Conservation (phyloP, 352 stramenopile species). For the Phytophthora tentaculata region DNA sequence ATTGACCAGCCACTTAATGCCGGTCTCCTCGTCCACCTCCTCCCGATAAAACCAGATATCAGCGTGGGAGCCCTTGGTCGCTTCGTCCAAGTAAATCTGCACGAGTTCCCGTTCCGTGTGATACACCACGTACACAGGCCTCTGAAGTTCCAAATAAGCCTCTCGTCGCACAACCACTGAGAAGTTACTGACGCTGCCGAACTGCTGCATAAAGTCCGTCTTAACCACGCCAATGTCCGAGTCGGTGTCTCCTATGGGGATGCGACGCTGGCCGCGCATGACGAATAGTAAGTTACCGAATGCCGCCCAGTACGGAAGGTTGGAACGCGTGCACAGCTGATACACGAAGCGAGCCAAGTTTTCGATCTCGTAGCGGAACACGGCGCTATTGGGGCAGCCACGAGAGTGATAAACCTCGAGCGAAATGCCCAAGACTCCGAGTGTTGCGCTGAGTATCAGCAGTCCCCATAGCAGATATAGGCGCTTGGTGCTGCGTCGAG, state of each 20-base stretch:
- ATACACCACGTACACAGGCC: conserved; percentile 60
- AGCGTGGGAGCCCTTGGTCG: conserved; percentile 60
- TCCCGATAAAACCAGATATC: conserved; percentile 85
- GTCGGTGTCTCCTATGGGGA: conserved; percentile 80
- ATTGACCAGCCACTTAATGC: conserved; percentile 66
- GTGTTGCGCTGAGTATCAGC: conserved; percentile 37
- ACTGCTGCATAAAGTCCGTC: conserved; percentile 53
- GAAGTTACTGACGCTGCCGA: conserved; percentile 63
- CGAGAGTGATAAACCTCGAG: conserved; percentile 70
- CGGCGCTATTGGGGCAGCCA: conserved; percentile 65
- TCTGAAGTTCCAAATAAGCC: conserved; percentile 53
- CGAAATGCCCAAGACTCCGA: conserved; percentile 46
- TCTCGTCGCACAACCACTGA: conserved; percentile 50
- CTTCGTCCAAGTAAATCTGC: conserved; percentile 67
- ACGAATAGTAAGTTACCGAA: conserved; percentile 85
- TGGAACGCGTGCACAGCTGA: conserved; percentile 51
- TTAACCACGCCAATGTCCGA: conserved; percentile 81
- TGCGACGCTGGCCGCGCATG: conserved; percentile 60
- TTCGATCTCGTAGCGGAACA: conserved; percentile 80
- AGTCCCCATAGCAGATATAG: conserved; percentile 51
- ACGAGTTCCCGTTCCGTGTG: conserved; percentile 60
- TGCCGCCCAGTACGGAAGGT: conserved; percentile 69
- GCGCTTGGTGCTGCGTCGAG: conserved; percentile 30
- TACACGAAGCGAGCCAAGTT: conserved; percentile 71
- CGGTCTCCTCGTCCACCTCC: conserved; percentile 42